A percentile compares a stretch with the other conserved stretches of the same genome.
Evolutionary conservation across 768 basidiomycete species (phyloP).

Genomic region (Russula foetens): DNA sequence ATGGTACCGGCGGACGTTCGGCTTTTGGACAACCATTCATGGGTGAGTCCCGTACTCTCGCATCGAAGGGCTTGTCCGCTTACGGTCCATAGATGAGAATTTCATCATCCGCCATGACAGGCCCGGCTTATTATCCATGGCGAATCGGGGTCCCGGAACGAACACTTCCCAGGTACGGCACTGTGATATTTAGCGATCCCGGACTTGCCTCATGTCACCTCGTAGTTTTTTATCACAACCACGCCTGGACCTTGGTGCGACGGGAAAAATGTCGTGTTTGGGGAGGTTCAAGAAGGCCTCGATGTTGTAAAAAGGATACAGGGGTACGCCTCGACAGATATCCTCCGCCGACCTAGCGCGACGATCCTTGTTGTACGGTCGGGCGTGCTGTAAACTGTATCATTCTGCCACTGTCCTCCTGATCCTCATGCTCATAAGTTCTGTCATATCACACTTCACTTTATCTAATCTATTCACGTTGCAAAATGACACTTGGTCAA

Average conservation of each 20-base stretch:
- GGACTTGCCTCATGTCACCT: neutral
- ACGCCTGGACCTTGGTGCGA: constrained; percentile 64
- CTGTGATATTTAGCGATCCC: neutral
- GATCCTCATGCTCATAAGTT: neutral
- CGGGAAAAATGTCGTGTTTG: constrained; percentile 63
- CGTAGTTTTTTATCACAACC: constrained; percentile 72
- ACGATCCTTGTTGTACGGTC: constrained; percentile 16
- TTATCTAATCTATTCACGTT: constrained; percentile 10
- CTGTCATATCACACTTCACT: neutral
- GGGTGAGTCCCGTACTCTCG: constrained; percentile 34
- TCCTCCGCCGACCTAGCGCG: constrained; percentile 18
- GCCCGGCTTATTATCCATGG: constrained; percentile 73
- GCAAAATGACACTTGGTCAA: neutral
- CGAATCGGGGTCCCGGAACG: constrained; percentile 77
- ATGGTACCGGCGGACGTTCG: constrained; percentile 78
- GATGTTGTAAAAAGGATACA: constrained; percentile 59
- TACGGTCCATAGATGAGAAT: constrained; percentile 48
- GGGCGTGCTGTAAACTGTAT: constrained; percentile 12
- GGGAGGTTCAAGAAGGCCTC: constrained; percentile 57
- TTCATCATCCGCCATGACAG: constrained; percentile 55
- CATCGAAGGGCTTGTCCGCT: neutral
- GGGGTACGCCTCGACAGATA: constrained; percentile 19
- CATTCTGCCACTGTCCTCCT: neutral
- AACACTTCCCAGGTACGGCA: constrained; percentile 68
- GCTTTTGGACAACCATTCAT: constrained; percentile 79